Conservation (phyloP, 352 stramenopile genomes). For the Globisporangium middletonii region DNA sequence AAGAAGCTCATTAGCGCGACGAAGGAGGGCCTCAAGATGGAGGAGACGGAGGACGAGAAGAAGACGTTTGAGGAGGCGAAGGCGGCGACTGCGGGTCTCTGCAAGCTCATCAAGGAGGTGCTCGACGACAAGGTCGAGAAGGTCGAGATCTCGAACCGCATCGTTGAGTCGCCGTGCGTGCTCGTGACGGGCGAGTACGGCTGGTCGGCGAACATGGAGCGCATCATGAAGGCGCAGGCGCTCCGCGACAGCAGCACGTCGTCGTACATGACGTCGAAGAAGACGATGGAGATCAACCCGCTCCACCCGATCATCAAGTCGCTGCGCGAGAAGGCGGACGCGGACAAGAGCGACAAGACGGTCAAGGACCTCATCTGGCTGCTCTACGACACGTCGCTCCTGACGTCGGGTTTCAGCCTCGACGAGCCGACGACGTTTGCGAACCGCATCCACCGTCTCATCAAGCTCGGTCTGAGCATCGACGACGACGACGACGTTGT, state of each 20-base stretch:
- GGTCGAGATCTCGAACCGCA: constrained; percentile 98
- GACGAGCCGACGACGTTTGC: constrained; percentile 99
- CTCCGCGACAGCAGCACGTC: constrained; percentile 96
- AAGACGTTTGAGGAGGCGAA: constrained; percentile 99
- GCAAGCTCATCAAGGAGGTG: constrained; percentile 99
- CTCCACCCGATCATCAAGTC: constrained; percentile 98
- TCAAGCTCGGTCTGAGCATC: constrained; percentile 98
- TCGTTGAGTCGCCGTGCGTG: constrained; percentile 97
- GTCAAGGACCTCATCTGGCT: constrained; percentile 99
- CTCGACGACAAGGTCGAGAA: constrained; percentile 99
- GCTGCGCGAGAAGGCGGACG: constrained; percentile 97
- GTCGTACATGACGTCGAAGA: constrained; percentile 99
- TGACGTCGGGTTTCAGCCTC: constrained; percentile 98
- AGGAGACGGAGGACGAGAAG: constrained; percentile 97
- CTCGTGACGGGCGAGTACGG: constrained; percentile 99
- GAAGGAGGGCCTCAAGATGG: constrained; percentile 96
- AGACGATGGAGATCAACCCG: constrained; percentile 99
- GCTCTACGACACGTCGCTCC: constrained; percentile 98
- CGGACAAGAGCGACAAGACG: constrained; percentile 99
- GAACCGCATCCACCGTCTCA: constrained; percentile 98
- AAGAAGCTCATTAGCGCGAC: constrained; percentile 99
- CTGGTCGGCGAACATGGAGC: constrained; percentile 99
- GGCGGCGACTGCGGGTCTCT: constrained; percentile 95
- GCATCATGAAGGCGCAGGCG: constrained; percentile 99
- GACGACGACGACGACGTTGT: constrained; percentile 96